phyloP scores from a whole-genome alignment of 2,329 filamentous ascomycete genomes.

The Exophiala viscosa region DNA sequence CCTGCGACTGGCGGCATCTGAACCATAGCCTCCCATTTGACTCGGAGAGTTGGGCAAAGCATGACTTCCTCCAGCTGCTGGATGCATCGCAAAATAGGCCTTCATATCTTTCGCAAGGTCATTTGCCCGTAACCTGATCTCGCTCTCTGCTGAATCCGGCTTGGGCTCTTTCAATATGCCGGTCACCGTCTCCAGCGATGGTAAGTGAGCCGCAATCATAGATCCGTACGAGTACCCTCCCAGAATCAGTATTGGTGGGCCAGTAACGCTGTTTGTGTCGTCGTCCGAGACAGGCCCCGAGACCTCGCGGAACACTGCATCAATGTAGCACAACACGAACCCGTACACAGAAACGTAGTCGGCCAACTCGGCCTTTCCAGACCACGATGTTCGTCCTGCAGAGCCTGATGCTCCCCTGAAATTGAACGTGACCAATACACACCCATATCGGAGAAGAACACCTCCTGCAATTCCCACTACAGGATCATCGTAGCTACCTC shows the following conservation, averaged over 20 bases:
- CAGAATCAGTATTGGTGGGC: slow-evolving; percentile 54
- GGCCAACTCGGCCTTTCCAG: slow-evolving; percentile 69
- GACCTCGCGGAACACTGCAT: slow-evolving; percentile 12
- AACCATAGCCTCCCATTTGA: slow-evolving; percentile 47
- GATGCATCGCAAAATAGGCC: slow-evolving; percentile 19
- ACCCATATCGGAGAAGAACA: slow-evolving; percentile 66
- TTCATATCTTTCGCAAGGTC: slow-evolving; percentile 45
- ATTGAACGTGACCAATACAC: slow-evolving; percentile 82
- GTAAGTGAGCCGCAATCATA: slow-evolving; percentile 71
- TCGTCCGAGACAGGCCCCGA: slow-evolving; percentile 5
- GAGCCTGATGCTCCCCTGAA: slow-evolving; percentile 81
- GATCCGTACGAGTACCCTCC: slow-evolving; percentile 91
- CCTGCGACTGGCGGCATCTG: slow-evolving; percentile 36
- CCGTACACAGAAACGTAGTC: slow-evolving; percentile 83
- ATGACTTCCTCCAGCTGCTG: not conserved
- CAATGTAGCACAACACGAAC: slow-evolving; percentile 56
- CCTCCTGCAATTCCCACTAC: slow-evolving; percentile 65
- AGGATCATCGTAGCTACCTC: slow-evolving; percentile 78
- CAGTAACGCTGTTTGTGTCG: not conserved
- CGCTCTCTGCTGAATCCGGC: slow-evolving; percentile 58
- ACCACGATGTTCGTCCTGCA: slow-evolving; percentile 80
- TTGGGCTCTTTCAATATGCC: slow-evolving; percentile 54
- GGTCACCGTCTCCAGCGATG: slow-evolving; percentile 56
- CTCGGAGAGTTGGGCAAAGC: too few relatives aligned
- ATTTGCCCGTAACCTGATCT: slow-evolving; percentile 67